These are phyloP conservation scores for Stachybotrys elegans DNA, from an alignment of 2,329 filamentous ascomycete genomes.

Conservation along the genomic window DNA sequence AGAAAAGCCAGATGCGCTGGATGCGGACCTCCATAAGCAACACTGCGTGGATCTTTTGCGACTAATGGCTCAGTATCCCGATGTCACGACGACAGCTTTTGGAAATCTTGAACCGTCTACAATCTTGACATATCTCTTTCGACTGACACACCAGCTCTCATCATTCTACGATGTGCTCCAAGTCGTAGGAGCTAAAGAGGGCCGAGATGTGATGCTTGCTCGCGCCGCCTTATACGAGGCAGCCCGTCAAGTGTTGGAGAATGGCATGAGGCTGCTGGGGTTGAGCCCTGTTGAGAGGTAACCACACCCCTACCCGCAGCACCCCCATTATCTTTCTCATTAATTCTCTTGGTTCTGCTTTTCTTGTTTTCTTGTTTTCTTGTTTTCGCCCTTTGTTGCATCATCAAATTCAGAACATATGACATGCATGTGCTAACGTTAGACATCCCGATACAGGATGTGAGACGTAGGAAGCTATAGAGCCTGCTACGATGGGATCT, in stretches of 20 bases:
- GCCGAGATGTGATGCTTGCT: conserved; percentile 51
- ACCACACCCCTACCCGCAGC: too few species aligned
- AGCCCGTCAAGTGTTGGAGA: conserved; percentile 58
- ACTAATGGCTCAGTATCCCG: conserved; percentile 58
- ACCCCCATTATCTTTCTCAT: too few species aligned
- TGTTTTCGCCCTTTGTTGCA: too few species aligned
- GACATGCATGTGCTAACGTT: too few species aligned
- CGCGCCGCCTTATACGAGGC: conserved; percentile 57
- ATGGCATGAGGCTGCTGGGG: conserved; percentile 61
- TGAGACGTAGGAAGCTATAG: too few species aligned
- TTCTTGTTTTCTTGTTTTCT: too few species aligned
- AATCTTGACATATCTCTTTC: conserved; percentile 65
- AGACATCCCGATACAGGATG: too few species aligned
- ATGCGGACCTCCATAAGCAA: conserved; percentile 21
- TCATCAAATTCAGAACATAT: too few species aligned
- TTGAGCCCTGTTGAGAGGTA: conserved; percentile 24
- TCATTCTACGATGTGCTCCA: conserved; percentile 70
- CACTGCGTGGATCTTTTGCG: conserved; percentile 55
- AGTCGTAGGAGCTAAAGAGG: conserved; percentile 62
- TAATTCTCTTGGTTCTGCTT: too few species aligned
- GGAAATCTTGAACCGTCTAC: conserved; percentile 63
- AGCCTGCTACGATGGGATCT: too few species aligned
- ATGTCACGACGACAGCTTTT: conserved; percentile 56
- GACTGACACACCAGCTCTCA: conserved; percentile 70
- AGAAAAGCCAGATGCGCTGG: conserved; percentile 8